These are phyloP conservation scores for Sphagnum tenellum DNA, from an alignment of 225 moss, liverwort and hornwort species.

Conservation along the genomic window DNA sequence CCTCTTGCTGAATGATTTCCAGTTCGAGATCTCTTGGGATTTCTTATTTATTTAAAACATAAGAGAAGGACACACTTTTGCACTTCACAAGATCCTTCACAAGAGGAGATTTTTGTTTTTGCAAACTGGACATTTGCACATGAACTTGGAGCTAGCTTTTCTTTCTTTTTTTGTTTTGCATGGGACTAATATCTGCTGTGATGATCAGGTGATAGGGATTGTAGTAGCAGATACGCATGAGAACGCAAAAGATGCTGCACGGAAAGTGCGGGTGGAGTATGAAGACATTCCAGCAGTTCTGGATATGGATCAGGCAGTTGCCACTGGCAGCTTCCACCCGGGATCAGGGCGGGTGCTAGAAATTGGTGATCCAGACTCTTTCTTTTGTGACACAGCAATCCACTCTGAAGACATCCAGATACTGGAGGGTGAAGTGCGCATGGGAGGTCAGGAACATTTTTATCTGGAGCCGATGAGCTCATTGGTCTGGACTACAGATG, in stretches of 20 bases:
- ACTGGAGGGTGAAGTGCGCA: conserved; percentile 66
- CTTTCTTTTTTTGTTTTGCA: neutral
- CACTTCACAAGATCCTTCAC: too few relatives aligned
- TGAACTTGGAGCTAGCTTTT: too few relatives aligned
- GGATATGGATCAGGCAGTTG: conserved; percentile 63
- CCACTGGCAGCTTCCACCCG: conserved; percentile 42
- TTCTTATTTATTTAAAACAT: too few relatives aligned
- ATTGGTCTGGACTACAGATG: conserved; percentile 74
- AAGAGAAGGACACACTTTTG: too few relatives aligned
- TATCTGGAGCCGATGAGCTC: conserved; percentile 84
- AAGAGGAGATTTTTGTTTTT: too few relatives aligned
- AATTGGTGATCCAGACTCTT: conserved; percentile 57
- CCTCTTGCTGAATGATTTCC: too few relatives aligned
- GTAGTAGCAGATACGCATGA: conserved; percentile 79
- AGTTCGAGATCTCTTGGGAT: too few relatives aligned
- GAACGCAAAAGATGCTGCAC: conserved; percentile 85
- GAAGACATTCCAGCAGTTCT: conserved; percentile 68
- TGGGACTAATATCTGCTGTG: too few relatives aligned
- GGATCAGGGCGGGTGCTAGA: conserved; percentile 50
- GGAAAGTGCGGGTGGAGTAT: conserved; percentile 62
- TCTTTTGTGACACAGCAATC: conserved; percentile 41
- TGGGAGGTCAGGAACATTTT: conserved; percentile 98
- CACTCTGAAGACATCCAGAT: conserved; percentile 29
- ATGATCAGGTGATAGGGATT: conserved; percentile 51
- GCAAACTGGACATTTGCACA: too few relatives aligned